phyloP scores from a whole-genome alignment of 2,329 filamentous ascomycete genomes.

The Cercospora sesami region DNA sequence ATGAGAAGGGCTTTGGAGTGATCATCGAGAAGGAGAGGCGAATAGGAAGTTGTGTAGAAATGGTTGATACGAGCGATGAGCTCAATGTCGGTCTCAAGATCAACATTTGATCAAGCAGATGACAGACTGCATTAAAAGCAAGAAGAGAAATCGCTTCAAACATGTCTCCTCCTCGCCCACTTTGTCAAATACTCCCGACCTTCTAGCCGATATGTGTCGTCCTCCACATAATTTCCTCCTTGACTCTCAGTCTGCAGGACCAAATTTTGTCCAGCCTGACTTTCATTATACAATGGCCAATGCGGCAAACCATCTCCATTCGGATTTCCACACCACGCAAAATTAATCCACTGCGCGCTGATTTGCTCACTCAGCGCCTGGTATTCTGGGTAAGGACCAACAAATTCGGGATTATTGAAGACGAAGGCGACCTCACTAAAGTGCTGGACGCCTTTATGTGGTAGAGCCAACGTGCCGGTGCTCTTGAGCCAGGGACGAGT shows the following conservation, averaged over 20 bases:
- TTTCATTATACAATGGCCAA: conserved; percentile 24
- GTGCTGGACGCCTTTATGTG: conserved; percentile 52
- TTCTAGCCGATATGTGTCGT: conserved; percentile 25
- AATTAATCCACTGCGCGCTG: conserved; percentile 27
- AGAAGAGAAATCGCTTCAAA: conserved; percentile 9
- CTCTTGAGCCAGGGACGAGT: conserved; percentile 48
- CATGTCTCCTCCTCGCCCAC: conserved; percentile 29
- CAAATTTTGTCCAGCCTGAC: conserved; percentile 18
- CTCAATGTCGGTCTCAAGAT: not conserved
- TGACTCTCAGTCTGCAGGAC: conserved; percentile 23
- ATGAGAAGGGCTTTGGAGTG: conserved; percentile 20
- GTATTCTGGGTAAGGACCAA: conserved; percentile 22
- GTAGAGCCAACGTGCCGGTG: conserved; percentile 34
- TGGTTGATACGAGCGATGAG: not conserved
- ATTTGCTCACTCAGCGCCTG: conserved; percentile 22
- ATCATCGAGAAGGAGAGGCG: not conserved
- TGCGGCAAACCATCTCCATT: conserved; percentile 20
- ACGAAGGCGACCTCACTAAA: conserved; percentile 55
- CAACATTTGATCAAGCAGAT: not conserved
- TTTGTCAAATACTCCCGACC: conserved; percentile 27
- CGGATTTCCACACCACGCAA: conserved; percentile 23
- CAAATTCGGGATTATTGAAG: conserved; percentile 21
- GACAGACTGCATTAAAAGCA: not conserved
- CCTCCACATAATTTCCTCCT: conserved; percentile 24
- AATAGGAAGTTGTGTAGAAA: not conserved